phyloP scores from a whole-genome alignment of 441 rosid genomes.

The Adansonia gregorii region DNA sequence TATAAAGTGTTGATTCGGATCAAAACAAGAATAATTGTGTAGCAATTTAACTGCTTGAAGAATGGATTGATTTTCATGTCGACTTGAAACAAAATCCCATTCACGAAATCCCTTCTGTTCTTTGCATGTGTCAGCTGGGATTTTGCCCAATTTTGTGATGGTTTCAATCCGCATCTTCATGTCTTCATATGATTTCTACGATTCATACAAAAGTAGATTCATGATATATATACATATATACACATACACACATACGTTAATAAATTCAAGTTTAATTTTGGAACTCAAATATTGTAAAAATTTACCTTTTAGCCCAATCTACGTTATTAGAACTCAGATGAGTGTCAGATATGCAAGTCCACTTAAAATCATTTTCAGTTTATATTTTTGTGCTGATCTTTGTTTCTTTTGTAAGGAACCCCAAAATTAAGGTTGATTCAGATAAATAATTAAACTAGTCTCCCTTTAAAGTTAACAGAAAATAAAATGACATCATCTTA shows the following conservation, averaged over 20 bases:
- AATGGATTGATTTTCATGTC: slow-evolving; percentile 57
- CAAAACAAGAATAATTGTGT: neutral
- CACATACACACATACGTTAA: neutral
- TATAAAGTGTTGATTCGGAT: neutral
- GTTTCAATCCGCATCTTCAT: slow-evolving; percentile 54
- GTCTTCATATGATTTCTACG: slow-evolving; percentile 54
- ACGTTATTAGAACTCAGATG: too few relatives aligned
- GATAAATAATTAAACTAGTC: neutral
- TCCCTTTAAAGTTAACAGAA: too few relatives aligned
- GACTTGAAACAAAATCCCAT: slow-evolving; percentile 53
- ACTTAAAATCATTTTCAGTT: slow-evolving; percentile 4
- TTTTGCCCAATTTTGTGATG: slow-evolving; percentile 35
- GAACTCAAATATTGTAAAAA: too few relatives aligned
- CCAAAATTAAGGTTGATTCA: too few relatives aligned
- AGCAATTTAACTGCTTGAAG: slow-evolving; percentile 50
- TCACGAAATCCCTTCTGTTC: slow-evolving; percentile 53
- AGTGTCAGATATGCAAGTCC: too few relatives aligned
- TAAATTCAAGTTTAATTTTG: neutral
- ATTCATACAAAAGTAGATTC: neutral
- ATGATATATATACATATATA: neutral
- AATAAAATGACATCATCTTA: too few relatives aligned
- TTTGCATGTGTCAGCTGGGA: slow-evolving; percentile 43
- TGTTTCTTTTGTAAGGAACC: too few relatives aligned
- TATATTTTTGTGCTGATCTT: slow-evolving; percentile 10
- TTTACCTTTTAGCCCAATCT: neutral